Conservation (phyloP, 495 filamentous ascomycete genomes). For the Lepraria neglecta region DNA sequence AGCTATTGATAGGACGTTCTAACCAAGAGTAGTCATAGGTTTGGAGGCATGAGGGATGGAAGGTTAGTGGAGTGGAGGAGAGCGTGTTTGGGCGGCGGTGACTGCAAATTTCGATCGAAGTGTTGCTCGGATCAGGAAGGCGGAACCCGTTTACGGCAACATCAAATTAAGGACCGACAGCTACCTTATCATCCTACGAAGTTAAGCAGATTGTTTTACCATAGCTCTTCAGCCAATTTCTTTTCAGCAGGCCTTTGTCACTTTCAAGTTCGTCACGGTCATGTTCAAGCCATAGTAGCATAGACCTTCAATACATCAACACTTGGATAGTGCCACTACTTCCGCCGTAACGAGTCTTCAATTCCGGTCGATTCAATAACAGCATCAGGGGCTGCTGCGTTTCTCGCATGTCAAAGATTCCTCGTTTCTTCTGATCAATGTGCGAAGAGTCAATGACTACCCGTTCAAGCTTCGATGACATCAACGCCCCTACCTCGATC, state of each 20-base stretch:
- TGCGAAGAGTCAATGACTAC: conserved; percentile 85
- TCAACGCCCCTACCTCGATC: conserved; percentile 55
- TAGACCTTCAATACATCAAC: conserved; percentile 47
- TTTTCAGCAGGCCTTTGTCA: not conserved
- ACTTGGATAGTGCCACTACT: conserved; percentile 47
- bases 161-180: not conserved
- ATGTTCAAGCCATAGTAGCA: too few relatives aligned
- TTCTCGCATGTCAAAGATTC: conserved; percentile 89
- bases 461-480: conserved; percentile 59
- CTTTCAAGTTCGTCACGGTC: too few relatives aligned
- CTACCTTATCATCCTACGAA: too few relatives aligned
- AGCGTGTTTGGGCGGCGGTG: not conserved
- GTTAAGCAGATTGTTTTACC: too few relatives aligned
- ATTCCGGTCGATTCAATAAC: conserved; percentile 57
- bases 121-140: conserved; percentile 12
- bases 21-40: not conserved
- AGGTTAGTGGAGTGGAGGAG: not conserved
- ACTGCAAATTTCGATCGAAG: not conserved
- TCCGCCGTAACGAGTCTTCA: conserved; percentile 61
- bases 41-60: not conserved
- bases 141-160: conserved; percentile 5
- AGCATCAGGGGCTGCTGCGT: conserved; percentile 67
- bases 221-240: not conserved
- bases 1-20: not conserved
- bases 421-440: conserved; percentile 85